Evolutionary conservation across 139 green algal species (phyloP).

Genomic region (Deuterostichococcus epilithicus): DNA sequence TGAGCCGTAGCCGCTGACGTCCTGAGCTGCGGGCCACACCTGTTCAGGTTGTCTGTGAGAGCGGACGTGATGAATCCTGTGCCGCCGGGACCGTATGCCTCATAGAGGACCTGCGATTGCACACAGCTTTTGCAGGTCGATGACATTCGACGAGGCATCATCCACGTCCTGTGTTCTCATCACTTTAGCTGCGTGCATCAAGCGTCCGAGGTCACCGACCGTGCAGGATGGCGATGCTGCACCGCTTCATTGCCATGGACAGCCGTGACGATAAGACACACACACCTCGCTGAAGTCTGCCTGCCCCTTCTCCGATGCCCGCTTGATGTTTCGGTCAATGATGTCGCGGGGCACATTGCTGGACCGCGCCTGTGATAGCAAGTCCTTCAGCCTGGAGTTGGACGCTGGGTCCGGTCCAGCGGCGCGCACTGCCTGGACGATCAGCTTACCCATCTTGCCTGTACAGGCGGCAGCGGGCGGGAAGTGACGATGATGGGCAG

Average conservation of each 20-base stretch:
- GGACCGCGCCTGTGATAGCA: conserved; percentile 63
- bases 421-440: conserved; percentile 72
- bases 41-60: conserved; percentile 92
- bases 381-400: conserved; percentile 68
- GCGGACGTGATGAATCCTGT: conserved; percentile 87
- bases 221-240: too few species aligned
- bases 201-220: too few species aligned
- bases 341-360: conserved; percentile 73
- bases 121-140: too few species aligned
- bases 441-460: conserved; percentile 86
- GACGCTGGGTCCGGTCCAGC: conserved; percentile 63
- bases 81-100: conserved; percentile 58
- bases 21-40: conserved; percentile 51
- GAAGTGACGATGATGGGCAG: too few species aligned
- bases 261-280: not conserved
- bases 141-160: too few species aligned
- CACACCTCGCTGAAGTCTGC: conserved; percentile 73
- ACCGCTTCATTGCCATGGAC: not conserved
- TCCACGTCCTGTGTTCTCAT: not conserved
- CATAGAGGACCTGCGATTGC: conserved; percentile 28
- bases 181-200: not conserved
- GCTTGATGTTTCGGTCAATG: conserved; percentile 90
- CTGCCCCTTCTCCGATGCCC: conserved; percentile 71
- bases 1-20: too few species aligned
- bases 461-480: too few species aligned